Conservation (phyloP, 1,284 basidiomycete genomes). For the Pseudozyma sp. region DNA sequence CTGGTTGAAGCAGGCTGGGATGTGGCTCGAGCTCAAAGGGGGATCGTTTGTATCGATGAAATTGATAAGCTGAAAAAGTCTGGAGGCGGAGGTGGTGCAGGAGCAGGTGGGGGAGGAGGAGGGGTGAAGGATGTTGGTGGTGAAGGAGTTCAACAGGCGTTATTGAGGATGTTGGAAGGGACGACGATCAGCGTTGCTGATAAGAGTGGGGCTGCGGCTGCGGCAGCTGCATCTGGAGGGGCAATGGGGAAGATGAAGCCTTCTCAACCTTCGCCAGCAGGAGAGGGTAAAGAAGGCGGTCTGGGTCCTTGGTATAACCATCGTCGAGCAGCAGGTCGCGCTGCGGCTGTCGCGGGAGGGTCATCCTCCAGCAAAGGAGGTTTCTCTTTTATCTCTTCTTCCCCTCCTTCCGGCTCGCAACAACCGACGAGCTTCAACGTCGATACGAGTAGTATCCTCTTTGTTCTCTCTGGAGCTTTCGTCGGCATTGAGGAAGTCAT, state of each 20-base stretch:
- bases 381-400: too few species aligned
- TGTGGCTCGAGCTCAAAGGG: conserved; percentile 36
- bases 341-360: not conserved
- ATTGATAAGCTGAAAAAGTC: conserved; percentile 80
- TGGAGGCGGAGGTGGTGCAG: conserved; percentile 68
- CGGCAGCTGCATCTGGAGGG: not conserved
- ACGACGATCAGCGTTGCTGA: conserved; percentile 80
- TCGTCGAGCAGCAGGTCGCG: conserved; percentile 1
- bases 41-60: conserved; percentile 94
- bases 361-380: not conserved
- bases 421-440: conserved; percentile 77
- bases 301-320: conserved; percentile 37
- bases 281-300: not conserved
- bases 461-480: conserved; percentile 81
- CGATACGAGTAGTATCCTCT: conserved; percentile 76
- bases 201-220: conserved; percentile 21
- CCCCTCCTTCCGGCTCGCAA: not conserved
- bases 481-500: conserved; percentile 86
- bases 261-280: not conserved
- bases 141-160: conserved; percentile 92
- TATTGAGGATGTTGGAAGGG: conserved; percentile 93
- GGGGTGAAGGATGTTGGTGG: conserved; percentile 91
- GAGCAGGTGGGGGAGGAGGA: conserved; percentile 71
- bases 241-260: not conserved
- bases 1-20: conserved; percentile 48